These are phyloP conservation scores for Boletus vinaceobasis DNA, from an alignment of 768 basidiomycete species.

Conservation along the genomic window DNA sequence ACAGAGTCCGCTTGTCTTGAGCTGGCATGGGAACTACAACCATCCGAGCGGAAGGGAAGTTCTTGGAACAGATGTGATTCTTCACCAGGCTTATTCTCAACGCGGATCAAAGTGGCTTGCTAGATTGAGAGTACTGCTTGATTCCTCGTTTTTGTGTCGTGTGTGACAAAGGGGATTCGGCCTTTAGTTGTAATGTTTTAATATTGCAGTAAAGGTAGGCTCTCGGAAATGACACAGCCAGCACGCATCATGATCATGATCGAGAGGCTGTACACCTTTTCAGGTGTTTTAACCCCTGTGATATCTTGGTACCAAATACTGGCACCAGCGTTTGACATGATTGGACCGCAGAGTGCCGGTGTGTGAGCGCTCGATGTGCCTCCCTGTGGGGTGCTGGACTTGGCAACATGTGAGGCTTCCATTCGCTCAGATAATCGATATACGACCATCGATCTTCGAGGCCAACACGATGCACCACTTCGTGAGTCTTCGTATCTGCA, in stretches of 20 bases:
- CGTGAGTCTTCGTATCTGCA: background rate
- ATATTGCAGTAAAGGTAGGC: background rate
- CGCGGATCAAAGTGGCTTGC: constrained; percentile 26
- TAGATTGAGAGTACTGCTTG: background rate
- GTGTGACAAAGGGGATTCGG: background rate
- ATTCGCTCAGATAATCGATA: constrained; percentile 9
- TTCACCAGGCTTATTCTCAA: constrained; percentile 33
- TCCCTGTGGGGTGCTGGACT: constrained; percentile 5
- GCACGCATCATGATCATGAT: background rate
- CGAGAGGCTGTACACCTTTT: background rate
- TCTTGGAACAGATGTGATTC: constrained; percentile 33
- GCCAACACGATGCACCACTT: constrained; percentile 8
- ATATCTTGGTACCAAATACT: background rate
- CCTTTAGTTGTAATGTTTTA: background rate
- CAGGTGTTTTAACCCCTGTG: background rate
- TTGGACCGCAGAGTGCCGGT: constrained; percentile 13
- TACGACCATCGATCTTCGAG: constrained; percentile 11
- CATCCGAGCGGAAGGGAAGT: constrained; percentile 27
- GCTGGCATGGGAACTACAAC: constrained; percentile 13
- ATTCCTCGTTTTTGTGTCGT: background rate
- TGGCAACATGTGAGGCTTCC: constrained; percentile 2
- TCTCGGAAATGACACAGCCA: background rate
- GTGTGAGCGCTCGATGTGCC: constrained; percentile 25
- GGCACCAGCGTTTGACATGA: background rate
- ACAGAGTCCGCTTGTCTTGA: constrained; percentile 8